Base-by-base conservation (phyloP, 179 eudicot species). In the Amaranthus tricolor region DNA sequence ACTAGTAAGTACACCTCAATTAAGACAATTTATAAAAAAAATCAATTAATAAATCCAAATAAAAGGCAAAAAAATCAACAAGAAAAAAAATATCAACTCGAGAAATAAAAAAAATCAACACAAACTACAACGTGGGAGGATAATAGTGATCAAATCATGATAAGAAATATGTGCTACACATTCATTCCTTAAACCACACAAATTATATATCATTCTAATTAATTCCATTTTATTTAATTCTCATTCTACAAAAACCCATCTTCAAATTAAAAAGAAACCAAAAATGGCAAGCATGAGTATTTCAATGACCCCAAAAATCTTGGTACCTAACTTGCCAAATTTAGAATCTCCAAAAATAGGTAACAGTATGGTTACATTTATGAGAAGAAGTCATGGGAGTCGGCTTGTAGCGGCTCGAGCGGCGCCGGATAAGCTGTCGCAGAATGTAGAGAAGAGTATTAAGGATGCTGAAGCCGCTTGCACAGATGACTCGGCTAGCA, bases 391-490 rank as follows among this genome's bases (percentile, higher is more conserved):
- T 74, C 82, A 17, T 48, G 40, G 40, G 40, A 44, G 43, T 4
- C 72, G 76, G 1, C n/a, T 81, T 84, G 56, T 21, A 51, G 72
- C 82, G 44, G 81, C 83, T 55, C 64, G 78, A n/a, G 90, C 90
- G 0, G 87, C 87, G 1, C 97, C 96, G 1, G 95, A 94, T 13
- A 67, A 86, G 70, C 72, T 95, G 1, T 84, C 97, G 15, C 86
- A 82, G 15, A 83, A 83, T 82, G 90, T 95, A 71, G 97, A 75
- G 54, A 88, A 88, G 74, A 93, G 99, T 82, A 81, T 95, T 56
- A 88, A 93, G 87, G 17, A 62, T 0, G 99, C 99, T 0, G 78
- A 95, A 76, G 97, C 88, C 83, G 73, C 87, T 6, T 95, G 99
- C 77, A 20, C 91, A 6, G 98, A 78, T 0, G 86, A 89, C 78